Conservation (phyloP, 768 basidiomycete genomes). For the Baorangia bicolor region DNA sequence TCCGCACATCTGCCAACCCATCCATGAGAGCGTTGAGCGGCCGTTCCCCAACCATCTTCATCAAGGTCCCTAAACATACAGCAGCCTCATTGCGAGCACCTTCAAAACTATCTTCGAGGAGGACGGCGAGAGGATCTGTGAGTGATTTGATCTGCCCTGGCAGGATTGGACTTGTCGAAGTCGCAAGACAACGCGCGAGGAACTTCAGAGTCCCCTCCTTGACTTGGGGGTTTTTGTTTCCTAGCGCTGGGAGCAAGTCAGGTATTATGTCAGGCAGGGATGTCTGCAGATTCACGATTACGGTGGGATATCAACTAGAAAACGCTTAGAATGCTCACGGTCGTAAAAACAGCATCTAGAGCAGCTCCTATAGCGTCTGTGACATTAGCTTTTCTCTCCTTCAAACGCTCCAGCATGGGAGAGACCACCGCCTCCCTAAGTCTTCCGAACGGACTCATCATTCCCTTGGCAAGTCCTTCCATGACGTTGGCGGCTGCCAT, state of each 20-base stretch:
- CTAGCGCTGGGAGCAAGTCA: slow-evolving; percentile 73
- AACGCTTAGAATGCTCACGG: slow-evolving; percentile 52
- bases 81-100: slow-evolving; percentile 92
- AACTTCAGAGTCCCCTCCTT: slow-evolving; percentile 93
- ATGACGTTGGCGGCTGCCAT: slow-evolving; percentile 82
- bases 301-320: not conserved
- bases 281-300: slow-evolving; percentile 47
- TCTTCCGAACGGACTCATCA: slow-evolving; percentile 71
- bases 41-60: slow-evolving; percentile 97
- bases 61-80: slow-evolving; percentile 79
- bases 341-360: slow-evolving; percentile 83
- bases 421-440: slow-evolving; percentile 71
- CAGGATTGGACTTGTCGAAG: slow-evolving; percentile 67
- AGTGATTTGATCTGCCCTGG: slow-evolving; percentile 78
- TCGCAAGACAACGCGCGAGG: slow-evolving; percentile 71
- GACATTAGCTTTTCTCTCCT: slow-evolving; percentile 91
- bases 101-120: slow-evolving; percentile 87
- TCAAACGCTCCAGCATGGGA: slow-evolving; percentile 82
- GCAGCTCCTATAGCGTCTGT: slow-evolving; percentile 86
- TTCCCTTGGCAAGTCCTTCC: slow-evolving; percentile 81
- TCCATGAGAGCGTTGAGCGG: slow-evolving; percentile 87
- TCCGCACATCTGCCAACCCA: slow-evolving; percentile 79
- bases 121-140: slow-evolving; percentile 67
- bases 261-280: slow-evolving; percentile 78
- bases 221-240: slow-evolving; percentile 94